Percentiles rank a stretch among this genome's conserved stretches.
These are phyloP conservation scores for Pneumocystis canis DNA, from an alignment of 1,139 yeast genomes.

Conservation along the genomic window DNA sequence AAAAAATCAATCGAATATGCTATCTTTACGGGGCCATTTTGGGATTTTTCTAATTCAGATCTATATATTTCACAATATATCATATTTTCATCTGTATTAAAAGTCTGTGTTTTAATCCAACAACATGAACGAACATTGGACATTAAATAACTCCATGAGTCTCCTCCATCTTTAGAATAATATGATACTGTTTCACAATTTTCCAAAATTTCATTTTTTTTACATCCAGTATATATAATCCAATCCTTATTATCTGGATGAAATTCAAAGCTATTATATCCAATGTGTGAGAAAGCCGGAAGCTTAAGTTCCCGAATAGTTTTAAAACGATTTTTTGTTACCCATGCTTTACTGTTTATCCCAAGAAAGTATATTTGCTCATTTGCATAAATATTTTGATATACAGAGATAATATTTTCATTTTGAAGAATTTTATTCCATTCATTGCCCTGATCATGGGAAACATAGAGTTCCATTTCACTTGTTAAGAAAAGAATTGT, in stretches of 20 bases:
- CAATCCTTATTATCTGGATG: slow-evolving; percentile 41
- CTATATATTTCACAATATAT: slow-evolving; percentile 45
- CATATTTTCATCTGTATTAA: slow-evolving; percentile 31
- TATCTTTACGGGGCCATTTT: slow-evolving; percentile 22
- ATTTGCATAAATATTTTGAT: slow-evolving; percentile 47
- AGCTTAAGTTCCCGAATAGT: slow-evolving; percentile 25
- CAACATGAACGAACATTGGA: slow-evolving; percentile 42
- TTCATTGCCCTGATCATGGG: slow-evolving; percentile 63
- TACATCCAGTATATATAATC: slow-evolving; percentile 57
- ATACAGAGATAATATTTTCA: slow-evolving; percentile 39
- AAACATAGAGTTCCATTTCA: slow-evolving; percentile 39
- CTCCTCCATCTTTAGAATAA: slow-evolving; percentile 51
- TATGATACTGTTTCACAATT: slow-evolving; percentile 46
- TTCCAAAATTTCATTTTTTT: slow-evolving; percentile 35
- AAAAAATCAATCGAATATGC: slow-evolving; percentile 44
- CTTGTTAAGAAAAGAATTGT: slow-evolving; percentile 53
- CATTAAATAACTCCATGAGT: slow-evolving; percentile 38
- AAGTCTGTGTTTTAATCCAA: slow-evolving; percentile 42
- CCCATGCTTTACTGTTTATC: slow-evolving; percentile 34
- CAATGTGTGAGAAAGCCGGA: slow-evolving; percentile 37
- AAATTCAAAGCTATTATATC: slow-evolving; percentile 35
- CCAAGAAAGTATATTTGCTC: slow-evolving; percentile 53
- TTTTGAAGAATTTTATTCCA: slow-evolving; percentile 38
- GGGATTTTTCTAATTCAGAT: slow-evolving; percentile 1
- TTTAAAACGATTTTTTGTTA: slow-evolving; percentile 56